Evolutionary conservation across 2,329 filamentous ascomycete species (phyloP).

Genomic region (Diaporthe citriasiana): DNA sequence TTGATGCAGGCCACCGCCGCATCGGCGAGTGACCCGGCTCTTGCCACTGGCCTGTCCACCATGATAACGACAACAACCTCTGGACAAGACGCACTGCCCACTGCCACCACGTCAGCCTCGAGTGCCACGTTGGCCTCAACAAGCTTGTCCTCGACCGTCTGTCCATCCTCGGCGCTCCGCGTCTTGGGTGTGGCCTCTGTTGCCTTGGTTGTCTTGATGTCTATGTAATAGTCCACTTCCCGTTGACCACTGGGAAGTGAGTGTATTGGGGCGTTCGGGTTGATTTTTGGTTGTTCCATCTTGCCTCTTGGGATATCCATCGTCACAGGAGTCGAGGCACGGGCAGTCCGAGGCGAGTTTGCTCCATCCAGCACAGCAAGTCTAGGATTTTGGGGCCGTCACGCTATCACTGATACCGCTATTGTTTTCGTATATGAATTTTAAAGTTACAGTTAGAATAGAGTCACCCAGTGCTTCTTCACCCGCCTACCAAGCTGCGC

Average conservation of each 20-base stretch:
- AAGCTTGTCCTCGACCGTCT: constrained; percentile 13
- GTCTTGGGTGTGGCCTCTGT: constrained; percentile 9
- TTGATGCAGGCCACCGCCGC: constrained; percentile 18
- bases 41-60: constrained; percentile 6
- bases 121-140: constrained; percentile 4
- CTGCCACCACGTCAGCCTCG: constrained; percentile 6
- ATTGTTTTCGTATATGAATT: constrained; percentile 6
- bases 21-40: not conserved
- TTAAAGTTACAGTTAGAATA: constrained; percentile 30
- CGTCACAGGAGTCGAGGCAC: not conserved
- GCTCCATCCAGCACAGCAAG: not conserved
- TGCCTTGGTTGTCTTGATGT: constrained; percentile 27
- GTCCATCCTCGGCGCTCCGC: constrained; percentile 2
- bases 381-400: not conserved
- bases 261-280: not conserved
- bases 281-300: not conserved
- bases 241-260: not conserved
- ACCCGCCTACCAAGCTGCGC: not conserved
- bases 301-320: not conserved
- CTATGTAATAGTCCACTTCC: not conserved
- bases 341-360: not conserved
- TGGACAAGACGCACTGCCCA: not conserved
- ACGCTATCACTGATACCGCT: constrained; percentile 19
- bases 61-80: constrained; percentile 1
- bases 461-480: constrained; percentile 4